Conservation (phyloP, 805 yeast species). For the Starmerella bacillaris region DNA sequence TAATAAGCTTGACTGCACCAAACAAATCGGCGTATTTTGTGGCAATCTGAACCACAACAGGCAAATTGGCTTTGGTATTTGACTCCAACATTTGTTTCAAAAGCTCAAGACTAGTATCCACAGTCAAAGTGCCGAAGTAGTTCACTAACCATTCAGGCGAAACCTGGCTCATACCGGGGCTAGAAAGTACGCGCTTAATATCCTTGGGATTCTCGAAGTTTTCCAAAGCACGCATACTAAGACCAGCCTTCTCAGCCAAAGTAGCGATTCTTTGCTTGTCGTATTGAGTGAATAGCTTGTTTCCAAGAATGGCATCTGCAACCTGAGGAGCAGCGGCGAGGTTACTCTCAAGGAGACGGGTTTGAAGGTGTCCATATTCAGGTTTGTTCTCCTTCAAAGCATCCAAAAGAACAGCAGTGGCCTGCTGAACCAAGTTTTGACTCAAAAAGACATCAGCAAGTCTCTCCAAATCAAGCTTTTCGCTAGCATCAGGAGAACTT, state of each 20-base stretch:
- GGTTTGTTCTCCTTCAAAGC: slow-evolving; percentile 89
- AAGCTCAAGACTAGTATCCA: slow-evolving; percentile 79
- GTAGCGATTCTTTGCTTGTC: slow-evolving; percentile 86
- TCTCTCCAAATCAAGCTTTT: slow-evolving; percentile 58
- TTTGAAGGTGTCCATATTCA: slow-evolving; percentile 88
- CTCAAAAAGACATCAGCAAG: slow-evolving; percentile 86
- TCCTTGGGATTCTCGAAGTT: slow-evolving; percentile 88
- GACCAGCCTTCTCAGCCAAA: slow-evolving; percentile 89
- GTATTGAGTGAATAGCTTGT: slow-evolving; percentile 85
- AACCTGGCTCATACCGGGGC: slow-evolving; percentile 40
- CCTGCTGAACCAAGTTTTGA: slow-evolving; percentile 89
- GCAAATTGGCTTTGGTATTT: slow-evolving; percentile 72
- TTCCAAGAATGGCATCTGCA: slow-evolving; percentile 95
- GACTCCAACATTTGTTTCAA: slow-evolving; percentile 67
- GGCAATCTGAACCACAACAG: slow-evolving; percentile 87
- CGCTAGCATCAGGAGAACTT: slow-evolving; percentile 33
- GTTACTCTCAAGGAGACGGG: slow-evolving; percentile 82
- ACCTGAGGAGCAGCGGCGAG: slow-evolving; percentile 95
- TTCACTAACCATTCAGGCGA: slow-evolving; percentile 87
- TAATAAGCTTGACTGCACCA: slow-evolving; percentile 70
- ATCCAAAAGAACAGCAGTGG: slow-evolving; percentile 89
- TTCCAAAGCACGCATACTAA: slow-evolving; percentile 88
- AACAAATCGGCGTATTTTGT: slow-evolving; percentile 88
- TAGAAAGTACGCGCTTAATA: slow-evolving; percentile 83
- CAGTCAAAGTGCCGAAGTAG: slow-evolving; percentile 84